Evolutionary conservation across 805 yeast species (phyloP), one percentile per base, ranked within the genome.

Genomic region (Myxozyma vanderwaltii): DNA sequence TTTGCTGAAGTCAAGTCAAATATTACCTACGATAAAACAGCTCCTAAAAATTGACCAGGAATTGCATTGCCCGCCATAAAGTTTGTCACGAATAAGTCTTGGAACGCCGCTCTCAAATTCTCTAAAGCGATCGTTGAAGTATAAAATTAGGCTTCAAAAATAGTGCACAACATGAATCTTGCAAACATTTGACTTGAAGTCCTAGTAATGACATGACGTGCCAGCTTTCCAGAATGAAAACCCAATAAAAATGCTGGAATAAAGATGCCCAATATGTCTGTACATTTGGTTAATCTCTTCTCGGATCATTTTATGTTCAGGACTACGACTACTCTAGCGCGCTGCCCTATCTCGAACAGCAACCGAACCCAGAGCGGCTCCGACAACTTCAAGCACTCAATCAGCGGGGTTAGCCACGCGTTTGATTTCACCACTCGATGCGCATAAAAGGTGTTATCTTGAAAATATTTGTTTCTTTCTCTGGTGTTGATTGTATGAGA

Each of bases 361-460:
- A 8, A 55, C 56, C 12, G 74, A 67, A 19, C 73, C 77, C 48
- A 74, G 75, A 48, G 72, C 75, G 56, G 76, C 78, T 31, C 81
- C 79, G 54, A 71, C 68, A 19, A 67, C 70, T 40, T 87, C 87
- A 73, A 90, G 78, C 96, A 90, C 90, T 94, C 95, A 90, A 75
- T 89, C 96, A 15, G 91, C 92, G 29, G 92, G 94, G 65, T 88
- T 88, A 4, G 89, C 90, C 41, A 81, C 84, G 67, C 84, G 76
- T 71, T 81, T 81, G 61, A 84, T 71, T 67, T 81, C 84, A 72
- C 85, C 84, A 57, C 84, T 84, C 38, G 82, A 79, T 51, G n/a
- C n/a, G n/a, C n/a, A n/a, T n/a, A n/a, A n/a, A n/a, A n/a, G n/a
- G n/a, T n/a, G n/a, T 80, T 82, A 68, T 86, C 87, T 68, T 85